Percentiles rank a stretch among this genome's conserved stretches.
phyloP scores from a whole-genome alignment of 2,329 filamentous ascomycete species.

The Ascochyta koolunga region DNA sequence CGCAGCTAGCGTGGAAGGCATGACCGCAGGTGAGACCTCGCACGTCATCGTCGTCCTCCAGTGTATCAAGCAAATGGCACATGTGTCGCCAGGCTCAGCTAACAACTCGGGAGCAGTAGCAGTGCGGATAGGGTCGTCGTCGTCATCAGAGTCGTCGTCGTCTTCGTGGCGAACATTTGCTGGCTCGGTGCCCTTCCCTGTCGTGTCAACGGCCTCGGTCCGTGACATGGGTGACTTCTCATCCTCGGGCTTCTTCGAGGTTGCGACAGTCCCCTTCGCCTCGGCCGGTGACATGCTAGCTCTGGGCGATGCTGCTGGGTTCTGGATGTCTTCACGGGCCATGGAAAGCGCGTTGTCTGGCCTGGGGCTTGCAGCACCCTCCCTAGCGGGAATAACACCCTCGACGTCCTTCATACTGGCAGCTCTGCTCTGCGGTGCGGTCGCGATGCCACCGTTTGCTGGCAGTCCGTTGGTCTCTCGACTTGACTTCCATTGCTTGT shows the following conservation, averaged over 20 bases:
- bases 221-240: constrained; percentile 22
- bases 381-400: constrained; percentile 41
- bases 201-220: constrained; percentile 32
- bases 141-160: constrained; percentile 70
- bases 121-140: constrained; percentile 80
- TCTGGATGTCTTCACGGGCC: constrained; percentile 51
- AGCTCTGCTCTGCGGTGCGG: constrained; percentile 73
- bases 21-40: constrained; percentile 95
- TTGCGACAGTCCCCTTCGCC: constrained; percentile 31
- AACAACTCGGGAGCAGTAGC: constrained; percentile 82
- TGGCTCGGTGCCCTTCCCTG: constrained; percentile 27
- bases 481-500: constrained; percentile 90
- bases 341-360: constrained; percentile 49
- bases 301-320: constrained; percentile 20
- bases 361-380: constrained; percentile 40
- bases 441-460: constrained; percentile 77
- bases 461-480: constrained; percentile 84
- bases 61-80: constrained; percentile 91
- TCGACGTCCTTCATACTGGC: constrained; percentile 74
- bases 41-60: constrained; percentile 95
- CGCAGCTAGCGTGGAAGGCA: constrained; percentile 93
- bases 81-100: constrained; percentile 84
- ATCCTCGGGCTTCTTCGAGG: constrained; percentile 19
- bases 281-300: constrained; percentile 28
- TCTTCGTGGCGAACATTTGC: constrained; percentile 34